phyloP scores from a whole-genome alignment of 108 stramenopile species.

The Schizochytrium sp. region DNA sequence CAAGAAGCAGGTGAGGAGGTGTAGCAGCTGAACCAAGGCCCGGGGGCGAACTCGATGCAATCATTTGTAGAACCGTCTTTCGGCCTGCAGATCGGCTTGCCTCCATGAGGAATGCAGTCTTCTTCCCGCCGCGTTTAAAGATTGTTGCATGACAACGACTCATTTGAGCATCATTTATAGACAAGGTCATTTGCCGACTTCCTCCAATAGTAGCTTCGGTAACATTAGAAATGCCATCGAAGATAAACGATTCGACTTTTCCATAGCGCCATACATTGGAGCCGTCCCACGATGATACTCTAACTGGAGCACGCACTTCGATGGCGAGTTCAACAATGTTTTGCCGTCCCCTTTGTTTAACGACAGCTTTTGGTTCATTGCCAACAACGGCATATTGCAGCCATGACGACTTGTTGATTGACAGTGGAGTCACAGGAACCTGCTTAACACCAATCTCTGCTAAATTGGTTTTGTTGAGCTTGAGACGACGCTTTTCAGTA shows the following conservation, averaged over 20 bases:
- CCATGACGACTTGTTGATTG: constrained; percentile 10
- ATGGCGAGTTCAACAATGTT: background rate
- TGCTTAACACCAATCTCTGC: constrained; percentile 20
- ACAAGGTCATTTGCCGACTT: constrained; percentile 35
- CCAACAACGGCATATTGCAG: background rate
- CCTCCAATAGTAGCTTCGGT: constrained; percentile 44
- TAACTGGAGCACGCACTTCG: constrained; percentile 44
- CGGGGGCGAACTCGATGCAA: constrained; percentile 8
- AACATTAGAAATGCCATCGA: background rate
- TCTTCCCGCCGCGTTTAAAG: constrained; percentile 18
- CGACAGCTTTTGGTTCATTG: background rate
- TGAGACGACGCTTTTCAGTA: constrained; percentile 31
- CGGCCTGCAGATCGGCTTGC: background rate
- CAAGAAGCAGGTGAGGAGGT: constrained; percentile 46
- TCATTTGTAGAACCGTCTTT: background rate
- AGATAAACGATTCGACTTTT: background rate
- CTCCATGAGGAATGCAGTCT: constrained; percentile 8
- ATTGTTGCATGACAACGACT: constrained; percentile 44
- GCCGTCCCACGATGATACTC: constrained; percentile 55
- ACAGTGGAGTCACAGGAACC: constrained; percentile 27
- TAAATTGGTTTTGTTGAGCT: constrained; percentile 40
- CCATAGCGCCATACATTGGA: constrained; percentile 22
- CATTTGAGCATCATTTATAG: constrained; percentile 54
- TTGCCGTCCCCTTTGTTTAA: background rate
- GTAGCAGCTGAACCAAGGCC: constrained; percentile 35